Conservation (phyloP, 495 filamentous ascomycete genomes). For the Aspergillus ostianus region DNA sequence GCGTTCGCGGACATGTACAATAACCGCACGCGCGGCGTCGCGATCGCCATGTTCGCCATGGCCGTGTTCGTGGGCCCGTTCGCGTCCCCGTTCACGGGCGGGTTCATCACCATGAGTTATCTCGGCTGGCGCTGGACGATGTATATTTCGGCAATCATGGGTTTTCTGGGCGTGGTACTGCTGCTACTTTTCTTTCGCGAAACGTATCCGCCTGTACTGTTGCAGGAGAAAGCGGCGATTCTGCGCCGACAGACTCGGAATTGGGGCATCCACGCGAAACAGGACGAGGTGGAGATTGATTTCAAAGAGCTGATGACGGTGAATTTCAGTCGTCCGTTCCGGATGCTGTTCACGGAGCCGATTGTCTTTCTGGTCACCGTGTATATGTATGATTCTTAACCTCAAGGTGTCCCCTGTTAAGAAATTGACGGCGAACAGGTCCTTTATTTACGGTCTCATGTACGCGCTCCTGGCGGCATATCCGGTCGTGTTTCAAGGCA, state of each 20-base stretch:
- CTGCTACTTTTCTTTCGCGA: conserved; percentile 36
- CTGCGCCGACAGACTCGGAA: conserved; percentile 46
- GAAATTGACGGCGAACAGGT: conserved; percentile 19
- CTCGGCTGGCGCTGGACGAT: conserved; percentile 51
- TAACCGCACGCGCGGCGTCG: conserved; percentile 45
- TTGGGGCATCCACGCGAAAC: conserved; percentile 49
- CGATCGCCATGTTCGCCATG: conserved; percentile 51
- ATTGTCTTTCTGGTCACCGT: conserved; percentile 40
- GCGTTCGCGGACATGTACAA: conserved; percentile 51
- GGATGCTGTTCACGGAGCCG: conserved; percentile 48
- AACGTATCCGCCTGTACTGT: conserved; percentile 40
- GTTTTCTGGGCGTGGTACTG: conserved; percentile 28
- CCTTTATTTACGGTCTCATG: conserved; percentile 47
- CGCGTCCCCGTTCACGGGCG: conserved; percentile 46
- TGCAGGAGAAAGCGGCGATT: conserved; percentile 37
- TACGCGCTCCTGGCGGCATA: conserved; percentile 42
- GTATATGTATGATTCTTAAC: conserved; percentile 20
- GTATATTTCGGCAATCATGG: conserved; percentile 44
- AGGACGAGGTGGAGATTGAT: conserved; percentile 47
- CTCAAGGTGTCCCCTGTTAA: no score
- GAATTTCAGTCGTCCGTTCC: conserved; percentile 46
- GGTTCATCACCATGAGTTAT: conserved; percentile 42
- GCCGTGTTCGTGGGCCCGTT: conserved; percentile 51
- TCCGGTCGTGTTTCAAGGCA: conserved; percentile 38
- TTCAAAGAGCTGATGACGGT: conserved; percentile 37